Evolutionary conservation across 225 moss, liverwort and hornwort genomes (phyloP).

Genomic region (Polytrichum formosum): DNA sequence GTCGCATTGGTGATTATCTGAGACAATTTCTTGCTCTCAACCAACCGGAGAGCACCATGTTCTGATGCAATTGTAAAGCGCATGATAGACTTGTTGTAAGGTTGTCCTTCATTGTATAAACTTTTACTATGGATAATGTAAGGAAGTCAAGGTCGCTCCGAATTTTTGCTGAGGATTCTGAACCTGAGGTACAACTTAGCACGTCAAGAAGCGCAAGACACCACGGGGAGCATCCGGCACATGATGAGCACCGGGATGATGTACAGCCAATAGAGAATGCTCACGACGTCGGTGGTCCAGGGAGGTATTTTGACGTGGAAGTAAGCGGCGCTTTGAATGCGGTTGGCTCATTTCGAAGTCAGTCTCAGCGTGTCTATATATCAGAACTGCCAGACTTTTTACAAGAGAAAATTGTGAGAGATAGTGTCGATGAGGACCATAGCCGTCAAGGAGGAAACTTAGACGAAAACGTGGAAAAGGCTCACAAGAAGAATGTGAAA

Average conservation of each 20-base stretch:
- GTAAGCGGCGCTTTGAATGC: constrained; percentile 8
- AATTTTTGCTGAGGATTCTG: constrained; percentile 11
- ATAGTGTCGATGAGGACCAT: constrained; percentile 7
- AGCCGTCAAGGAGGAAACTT: constrained; percentile 5
- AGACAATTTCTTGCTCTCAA: no score
- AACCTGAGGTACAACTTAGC: constrained; percentile 9
- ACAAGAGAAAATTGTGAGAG: constrained; percentile 12
- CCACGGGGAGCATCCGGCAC: neutral
- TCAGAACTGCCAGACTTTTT: constrained; percentile 10
- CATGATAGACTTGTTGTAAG: neutral
- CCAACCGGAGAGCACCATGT: no score
- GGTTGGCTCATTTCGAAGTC: neutral
- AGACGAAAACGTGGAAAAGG: neutral
- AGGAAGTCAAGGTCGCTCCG: constrained; percentile 13
- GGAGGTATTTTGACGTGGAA: constrained; percentile 18
- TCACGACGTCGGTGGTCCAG: constrained; percentile 1
- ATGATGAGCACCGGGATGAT: constrained; percentile 23
- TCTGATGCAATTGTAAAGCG: constrained; percentile 1
- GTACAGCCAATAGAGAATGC: constrained; percentile 5
- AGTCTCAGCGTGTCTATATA: constrained; percentile 1
- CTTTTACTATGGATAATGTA: constrained; percentile 22
- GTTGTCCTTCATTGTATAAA: constrained; percentile 12
- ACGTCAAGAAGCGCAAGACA: constrained; percentile 5
- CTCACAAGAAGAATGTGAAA: constrained; percentile 11
- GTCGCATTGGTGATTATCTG: no score